Base-by-base conservation (phyloP, 202 grass and related monocot genomes). In the Panicum virgatum region DNA sequence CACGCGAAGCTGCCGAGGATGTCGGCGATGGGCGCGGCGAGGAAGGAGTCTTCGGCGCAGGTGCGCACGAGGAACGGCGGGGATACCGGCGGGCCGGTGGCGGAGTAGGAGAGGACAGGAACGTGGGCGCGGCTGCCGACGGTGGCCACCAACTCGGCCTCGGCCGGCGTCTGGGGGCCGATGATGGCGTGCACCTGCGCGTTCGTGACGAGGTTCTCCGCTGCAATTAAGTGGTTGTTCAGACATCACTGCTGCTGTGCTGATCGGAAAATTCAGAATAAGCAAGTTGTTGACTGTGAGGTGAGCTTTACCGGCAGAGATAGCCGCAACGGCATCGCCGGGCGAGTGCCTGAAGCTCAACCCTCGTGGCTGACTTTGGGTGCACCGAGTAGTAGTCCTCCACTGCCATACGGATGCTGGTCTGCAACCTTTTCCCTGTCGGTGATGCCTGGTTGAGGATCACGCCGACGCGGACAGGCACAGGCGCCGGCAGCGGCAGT, bases 1-100 rank as follows among this genome's bases (percentile, higher is more conserved):
- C 92, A 91, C 9, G 74, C 75, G 66, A 89, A 89, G 39, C 20
- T 9, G 5, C 18, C 45, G 3, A 88, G 64, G 73, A 88, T 25
- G 27, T 75, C 62, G 7, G 78, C 87, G 62, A 93, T 40, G 27
- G 87, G 36, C 3, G 36, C 12, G 62, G 73, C 80, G 44, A 89
- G 77, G 45, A 44, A 79, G 18, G 84, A 57, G 57, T 91, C 92
- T 38, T 78, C 80, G 12, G 73, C 61, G 36, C 72, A 67, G 18
- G 84, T 45, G 79, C 85, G 87, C 38, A 88, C 71, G 69, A 90
- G 89, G 74, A 76, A 93, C 6, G 91, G 88, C 19, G 3, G 91
- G 91, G 16, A 45, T 11, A 45, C 13, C 12, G 44, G 44, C 11
- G 44, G 9, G 44, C 11, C 44, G 9, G 44, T 45, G 9, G 44